Evolutionary conservation across 1,284 basidiomycete genomes (phyloP), one percentile per base, ranked within the genome.

Genomic region (Ganoderma boninense): DNA sequence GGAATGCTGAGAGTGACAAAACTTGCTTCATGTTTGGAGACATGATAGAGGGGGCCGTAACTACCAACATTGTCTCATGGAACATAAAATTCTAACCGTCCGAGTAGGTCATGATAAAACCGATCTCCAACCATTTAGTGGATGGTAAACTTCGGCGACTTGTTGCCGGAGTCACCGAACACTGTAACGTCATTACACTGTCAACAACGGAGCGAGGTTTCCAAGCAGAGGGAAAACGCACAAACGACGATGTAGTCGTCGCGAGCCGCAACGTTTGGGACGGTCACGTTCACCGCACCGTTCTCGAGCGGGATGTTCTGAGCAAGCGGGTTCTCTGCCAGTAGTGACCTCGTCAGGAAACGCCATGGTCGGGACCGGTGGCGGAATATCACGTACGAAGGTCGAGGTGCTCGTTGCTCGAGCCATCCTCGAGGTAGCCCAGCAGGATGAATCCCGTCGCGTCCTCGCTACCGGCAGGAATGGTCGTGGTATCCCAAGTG

Each of bases 391-490:
- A 79, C 86, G 69, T 68, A 85, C 86, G 1, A 46, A 75, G 70
- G 64, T 86, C 77, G 68, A 87, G 73, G 75, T 87, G 78, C 76
- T 87, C 86, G 29, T 70, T 23, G 29, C 16, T 26, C 46, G 79
- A 81, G 60, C 60, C 65, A 56, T 72, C 68, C 46, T 69, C 73
- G 18, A 74, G 13, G 69, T 72, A 79, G 8, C 86, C 86, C 18
- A 87, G 80, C 6, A 84, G 63, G 49, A 86, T 43, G 18, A 71
- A 26, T 29, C 84, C 75, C 0, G 74, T 79, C 29, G 79, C 71
- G 71, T 79, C 74, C 65, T 69, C 38, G 38, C 73, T 77, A 14
- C 72, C 72, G 0, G 6, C 1, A 20, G 85, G 84, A 46, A 87
- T 68, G 29, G 72, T 61, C 49, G 67, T 18, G 5, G 77, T 80